These are phyloP conservation scores for Botrytis fragariae DNA, from an alignment of 2,329 filamentous ascomycete species.

Conservation along the genomic window DNA sequence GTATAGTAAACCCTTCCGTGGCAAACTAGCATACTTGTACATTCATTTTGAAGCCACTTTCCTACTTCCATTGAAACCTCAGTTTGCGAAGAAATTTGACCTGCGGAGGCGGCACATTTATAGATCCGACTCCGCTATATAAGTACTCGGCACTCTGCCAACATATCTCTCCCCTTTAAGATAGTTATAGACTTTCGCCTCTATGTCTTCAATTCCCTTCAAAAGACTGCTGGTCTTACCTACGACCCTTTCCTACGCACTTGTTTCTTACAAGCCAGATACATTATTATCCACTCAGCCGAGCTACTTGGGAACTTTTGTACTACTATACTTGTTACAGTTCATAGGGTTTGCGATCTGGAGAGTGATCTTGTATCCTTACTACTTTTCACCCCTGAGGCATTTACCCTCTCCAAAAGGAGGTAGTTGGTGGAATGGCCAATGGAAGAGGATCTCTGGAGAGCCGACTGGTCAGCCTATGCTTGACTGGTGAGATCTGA, in stretches of 20 bases:
- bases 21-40: not conserved
- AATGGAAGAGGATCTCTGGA: constrained; percentile 41
- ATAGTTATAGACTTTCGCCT: not conserved
- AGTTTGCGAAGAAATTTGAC: not conserved
- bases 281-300: constrained; percentile 32
- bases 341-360: constrained; percentile 42
- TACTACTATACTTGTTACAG: constrained; percentile 42
- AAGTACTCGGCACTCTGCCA: constrained; percentile 1
- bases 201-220: constrained; percentile 31
- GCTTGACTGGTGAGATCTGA: constrained; percentile 38
- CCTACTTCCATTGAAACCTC: not conserved
- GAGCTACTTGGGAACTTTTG: constrained; percentile 41
- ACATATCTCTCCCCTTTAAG: not conserved
- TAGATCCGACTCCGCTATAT: not conserved
- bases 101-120: constrained; percentile 4
- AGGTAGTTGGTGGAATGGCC: constrained; percentile 47
- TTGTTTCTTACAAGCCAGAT: constrained; percentile 30
- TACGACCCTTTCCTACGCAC: constrained; percentile 27
- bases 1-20: not conserved
- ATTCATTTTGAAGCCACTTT: not conserved
- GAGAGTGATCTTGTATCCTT: constrained; percentile 53
- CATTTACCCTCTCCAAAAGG: constrained; percentile 52
- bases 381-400: constrained; percentile 56
- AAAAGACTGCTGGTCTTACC: constrained; percentile 31
- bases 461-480: constrained; percentile 43